Base-by-base conservation (phyloP, 2,329 filamentous ascomycete species). In the Colletotrichum scovillei region DNA sequence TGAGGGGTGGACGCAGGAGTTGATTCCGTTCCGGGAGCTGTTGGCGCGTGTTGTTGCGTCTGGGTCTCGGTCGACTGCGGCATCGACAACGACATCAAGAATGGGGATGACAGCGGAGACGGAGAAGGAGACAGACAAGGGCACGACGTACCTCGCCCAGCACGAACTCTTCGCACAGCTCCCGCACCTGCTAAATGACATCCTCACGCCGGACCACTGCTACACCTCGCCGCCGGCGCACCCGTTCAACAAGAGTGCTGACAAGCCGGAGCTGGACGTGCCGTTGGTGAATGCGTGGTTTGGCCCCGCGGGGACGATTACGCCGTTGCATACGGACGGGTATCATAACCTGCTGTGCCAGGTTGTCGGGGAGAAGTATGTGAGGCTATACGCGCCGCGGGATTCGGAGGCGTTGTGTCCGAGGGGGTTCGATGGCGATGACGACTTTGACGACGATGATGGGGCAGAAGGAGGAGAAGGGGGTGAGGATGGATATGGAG, bases 321-420 rank as follows among this genome's bases (percentile, higher is more conserved):
- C 95, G 0, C 97, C 97, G 1, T 86, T 98, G 0, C 97, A 99
- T 81, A 97, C 95, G 1, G 97, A 98, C 79, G 94, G 94, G 1
- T 97, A 98, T 81, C 94, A 98, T 80, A 98, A 98, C 79, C 90
- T 98, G 60, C 89, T 98, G 5, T 92, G 92, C 28, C 97, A 98
- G 81, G 93, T 97, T 0, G 94, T 97, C 0, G 97, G 97, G 0
- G 87, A 90, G 70, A 99, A 99, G 82, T 98, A 98, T 81, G 85
- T 98, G n/a, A 89, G 97, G 1, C 86, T 98, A 2, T 98, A 98
- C 81, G 87, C 92, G 0, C 95, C 96, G 0, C 81, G 82, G 19
- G 87, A 92, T 57, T 91, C 89, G 5, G 76, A 80, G 2, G 84
- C 81, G 4, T 82, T 97, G 79, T 88, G 91, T 67, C 91, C 94